phyloP scores from a whole-genome alignment of 2,329 filamentous ascomycete genomes.

The Clarireedia hainanense region DNA sequence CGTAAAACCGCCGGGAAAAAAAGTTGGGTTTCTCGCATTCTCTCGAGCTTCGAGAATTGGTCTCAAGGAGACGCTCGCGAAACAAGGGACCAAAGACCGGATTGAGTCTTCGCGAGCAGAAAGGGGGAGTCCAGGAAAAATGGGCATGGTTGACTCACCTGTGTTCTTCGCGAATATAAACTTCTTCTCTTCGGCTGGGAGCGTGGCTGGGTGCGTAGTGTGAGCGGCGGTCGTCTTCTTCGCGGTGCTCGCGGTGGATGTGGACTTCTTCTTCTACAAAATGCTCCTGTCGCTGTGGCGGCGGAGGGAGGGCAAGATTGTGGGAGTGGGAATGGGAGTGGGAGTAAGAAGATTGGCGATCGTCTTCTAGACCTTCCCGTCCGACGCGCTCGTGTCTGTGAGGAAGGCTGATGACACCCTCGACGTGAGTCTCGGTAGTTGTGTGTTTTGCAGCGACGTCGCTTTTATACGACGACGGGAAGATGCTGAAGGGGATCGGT shows the following conservation, averaged over 20 bases:
- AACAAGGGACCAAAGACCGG: background rate
- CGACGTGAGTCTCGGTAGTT: slow-evolving; percentile 65
- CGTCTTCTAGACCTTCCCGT: slow-evolving; percentile 89
- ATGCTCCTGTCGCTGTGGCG: slow-evolving; percentile 41
- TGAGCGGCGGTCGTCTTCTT: slow-evolving; percentile 60
- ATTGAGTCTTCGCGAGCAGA: background rate
- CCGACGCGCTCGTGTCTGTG: slow-evolving; percentile 68
- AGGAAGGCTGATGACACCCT: slow-evolving; percentile 74
- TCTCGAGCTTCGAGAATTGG: no score
- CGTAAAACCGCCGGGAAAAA: background rate
- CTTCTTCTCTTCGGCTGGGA: slow-evolving; percentile 37
- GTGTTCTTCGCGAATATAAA: slow-evolving; percentile 46
- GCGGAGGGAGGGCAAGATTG: background rate
- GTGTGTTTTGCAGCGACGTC: slow-evolving; percentile 46
- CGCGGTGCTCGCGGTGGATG: slow-evolving; percentile 51
- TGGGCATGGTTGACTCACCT: slow-evolving; percentile 37
- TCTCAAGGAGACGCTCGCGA: no score
- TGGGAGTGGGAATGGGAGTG: background rate
- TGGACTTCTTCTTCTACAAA: slow-evolving; percentile 69
- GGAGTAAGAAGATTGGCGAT: slow-evolving; percentile 54
- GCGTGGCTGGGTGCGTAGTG: slow-evolving; percentile 53
- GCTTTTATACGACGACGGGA: slow-evolving; percentile 91
- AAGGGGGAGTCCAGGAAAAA: background rate
- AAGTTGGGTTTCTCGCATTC: no score
- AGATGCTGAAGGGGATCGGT: slow-evolving; percentile 99